Evolutionary conservation across 192 early-diverging fungal species (phyloP).

Genomic region (Coemansia sp.): DNA sequence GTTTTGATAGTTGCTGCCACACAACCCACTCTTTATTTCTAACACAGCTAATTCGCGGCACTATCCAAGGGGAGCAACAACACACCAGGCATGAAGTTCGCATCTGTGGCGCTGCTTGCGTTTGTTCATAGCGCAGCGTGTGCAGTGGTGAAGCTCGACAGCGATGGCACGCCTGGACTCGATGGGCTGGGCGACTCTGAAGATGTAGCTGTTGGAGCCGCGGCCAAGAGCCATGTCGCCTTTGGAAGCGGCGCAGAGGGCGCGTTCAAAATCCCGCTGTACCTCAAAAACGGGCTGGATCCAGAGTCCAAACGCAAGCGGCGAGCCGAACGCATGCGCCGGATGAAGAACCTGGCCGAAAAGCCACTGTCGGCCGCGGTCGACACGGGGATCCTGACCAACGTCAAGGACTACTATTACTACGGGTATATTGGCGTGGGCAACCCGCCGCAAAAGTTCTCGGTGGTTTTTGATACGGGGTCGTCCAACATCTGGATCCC

Average conservation of each 20-base stretch:
- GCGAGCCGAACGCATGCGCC: slow-evolving; percentile 27
- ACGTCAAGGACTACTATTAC: slow-evolving; percentile 53
- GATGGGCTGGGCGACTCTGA: slow-evolving; percentile 6
- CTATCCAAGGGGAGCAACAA: neutral
- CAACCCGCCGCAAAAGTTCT: slow-evolving; percentile 66
- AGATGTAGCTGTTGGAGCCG: slow-evolving; percentile 9
- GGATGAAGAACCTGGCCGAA: slow-evolving; percentile 33
- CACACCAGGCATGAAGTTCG: slow-evolving; percentile 7
- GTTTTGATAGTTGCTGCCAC: too few species aligned
- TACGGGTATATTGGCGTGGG: slow-evolving; percentile 66
- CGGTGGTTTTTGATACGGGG: slow-evolving; percentile 65
- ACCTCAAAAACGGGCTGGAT: slow-evolving; percentile 37
- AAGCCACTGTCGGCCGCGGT: slow-evolving; percentile 9
- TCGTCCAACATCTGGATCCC: slow-evolving; percentile 73
- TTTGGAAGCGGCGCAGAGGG: slow-evolving; percentile 14
- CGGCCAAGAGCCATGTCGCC: slow-evolving; percentile 21
- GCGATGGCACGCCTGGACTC: neutral
- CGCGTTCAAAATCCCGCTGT: slow-evolving; percentile 33
- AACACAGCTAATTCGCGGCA: neutral
- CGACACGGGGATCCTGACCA: too few species aligned
- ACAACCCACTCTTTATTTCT: too few species aligned
- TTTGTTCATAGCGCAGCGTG: slow-evolving; percentile 11
- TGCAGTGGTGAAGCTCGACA: slow-evolving; percentile 4
- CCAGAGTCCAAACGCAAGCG: slow-evolving; percentile 38
- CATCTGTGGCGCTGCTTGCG: slow-evolving; percentile 6